Percentiles rank a stretch among this genome's conserved stretches.
These are phyloP conservation scores for Allantophomopsis lycopodina DNA, from an alignment of 2,329 filamentous ascomycete species.

Conservation along the genomic window DNA sequence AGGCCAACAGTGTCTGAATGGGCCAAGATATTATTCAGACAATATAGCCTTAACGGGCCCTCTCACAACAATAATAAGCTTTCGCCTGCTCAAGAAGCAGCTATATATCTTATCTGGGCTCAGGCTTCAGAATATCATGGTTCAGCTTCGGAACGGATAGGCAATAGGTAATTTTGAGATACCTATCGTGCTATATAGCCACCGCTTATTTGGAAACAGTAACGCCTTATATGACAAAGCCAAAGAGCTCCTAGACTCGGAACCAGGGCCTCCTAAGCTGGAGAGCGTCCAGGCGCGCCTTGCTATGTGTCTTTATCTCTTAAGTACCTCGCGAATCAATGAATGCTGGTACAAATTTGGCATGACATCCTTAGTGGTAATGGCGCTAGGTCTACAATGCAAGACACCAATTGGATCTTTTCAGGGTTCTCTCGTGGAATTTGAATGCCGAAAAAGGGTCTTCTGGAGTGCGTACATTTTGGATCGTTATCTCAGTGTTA, in stretches of 20 bases:
- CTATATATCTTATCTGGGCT: conserved; percentile 1
- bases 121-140: conserved; percentile 2
- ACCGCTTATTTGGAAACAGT: background rate
- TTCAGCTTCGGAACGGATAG: no score
- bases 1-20: conserved; percentile 35
- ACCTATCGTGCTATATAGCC: no score
- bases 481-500: conserved; percentile 49
- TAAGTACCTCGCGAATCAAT: conserved; percentile 44
- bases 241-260: conserved; percentile 14
- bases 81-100: background rate
- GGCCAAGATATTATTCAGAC: conserved; percentile 25
- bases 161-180: no score
- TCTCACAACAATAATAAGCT: background rate
- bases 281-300: conserved; percentile 43
- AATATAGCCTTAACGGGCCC: conserved; percentile 15
- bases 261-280: conserved; percentile 36
- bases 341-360: conserved; percentile 48
- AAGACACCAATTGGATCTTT: conserved; percentile 19
- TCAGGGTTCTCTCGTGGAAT: conserved; percentile 8
- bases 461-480: conserved; percentile 52
- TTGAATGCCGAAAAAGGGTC: conserved; percentile 38
- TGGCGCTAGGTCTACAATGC: conserved; percentile 29
- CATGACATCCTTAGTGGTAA: conserved; percentile 36
- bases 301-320: conserved; percentile 41
- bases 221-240: background rate